Percentiles rank a stretch among this genome's conserved stretches.
Conservation (phyloP, 768 basidiomycete genomes). For the Termitomyces sp. region DNA sequence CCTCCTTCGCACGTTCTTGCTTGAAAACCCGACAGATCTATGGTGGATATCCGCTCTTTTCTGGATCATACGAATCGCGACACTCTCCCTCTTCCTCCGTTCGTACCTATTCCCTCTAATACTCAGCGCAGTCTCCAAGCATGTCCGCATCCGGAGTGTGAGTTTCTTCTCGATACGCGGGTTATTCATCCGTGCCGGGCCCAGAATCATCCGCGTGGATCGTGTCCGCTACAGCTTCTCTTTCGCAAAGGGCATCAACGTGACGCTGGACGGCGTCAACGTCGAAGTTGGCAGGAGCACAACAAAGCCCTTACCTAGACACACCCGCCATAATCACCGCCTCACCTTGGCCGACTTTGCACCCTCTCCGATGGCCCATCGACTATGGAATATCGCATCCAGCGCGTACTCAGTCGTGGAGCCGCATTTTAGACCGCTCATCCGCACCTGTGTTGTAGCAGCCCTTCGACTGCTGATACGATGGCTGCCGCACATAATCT, state of each 20-base stretch:
- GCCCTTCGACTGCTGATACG: slow-evolving; percentile 54
- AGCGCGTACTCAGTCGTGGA: slow-evolving; percentile 43
- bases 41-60: slow-evolving; percentile 38
- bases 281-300: slow-evolving; percentile 40
- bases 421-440: slow-evolving; percentile 55
- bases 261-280: slow-evolving; percentile 57
- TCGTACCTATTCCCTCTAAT: slow-evolving; percentile 65
- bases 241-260: slow-evolving; percentile 48
- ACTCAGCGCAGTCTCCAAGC: slow-evolving; percentile 54
- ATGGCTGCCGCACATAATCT: slow-evolving; percentile 63
- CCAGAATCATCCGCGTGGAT: slow-evolving; percentile 54
- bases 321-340: slow-evolving; percentile 30
- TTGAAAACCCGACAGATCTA: slow-evolving; percentile 23
- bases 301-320: slow-evolving; percentile 9
- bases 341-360: slow-evolving; percentile 44
- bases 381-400: slow-evolving; percentile 32
- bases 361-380: slow-evolving; percentile 37
- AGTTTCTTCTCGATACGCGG: slow-evolving; percentile 77
- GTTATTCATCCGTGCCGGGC: slow-evolving; percentile 57
- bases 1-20: slow-evolving; percentile 20
- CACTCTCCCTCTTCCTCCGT: slow-evolving; percentile 54
- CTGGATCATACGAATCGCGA: slow-evolving; percentile 47
- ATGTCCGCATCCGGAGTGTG: slow-evolving; percentile 64
- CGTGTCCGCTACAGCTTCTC: slow-evolving; percentile 62
- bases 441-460: slow-evolving; percentile 50